Evolutionary conservation across 108 stramenopile species (phyloP).

Genomic region (Fistulifera solaris): DNA sequence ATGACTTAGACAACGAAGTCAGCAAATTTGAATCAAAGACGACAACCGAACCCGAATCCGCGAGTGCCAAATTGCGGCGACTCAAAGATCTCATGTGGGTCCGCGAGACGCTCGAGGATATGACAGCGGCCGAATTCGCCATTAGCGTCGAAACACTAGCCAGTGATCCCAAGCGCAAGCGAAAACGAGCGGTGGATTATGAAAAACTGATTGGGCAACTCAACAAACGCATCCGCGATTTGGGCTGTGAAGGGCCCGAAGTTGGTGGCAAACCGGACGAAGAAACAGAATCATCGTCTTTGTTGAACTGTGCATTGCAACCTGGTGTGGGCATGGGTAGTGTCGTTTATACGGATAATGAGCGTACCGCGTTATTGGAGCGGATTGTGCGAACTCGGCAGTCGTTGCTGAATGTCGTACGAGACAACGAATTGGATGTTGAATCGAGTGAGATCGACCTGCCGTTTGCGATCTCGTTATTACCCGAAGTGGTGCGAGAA

Average conservation of each 20-base stretch:
- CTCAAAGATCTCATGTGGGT: constrained; percentile 87
- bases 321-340: constrained; percentile 47
- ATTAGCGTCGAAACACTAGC: constrained; percentile 34
- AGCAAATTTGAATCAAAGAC: no score
- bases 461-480: constrained; percentile 13
- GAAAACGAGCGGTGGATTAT: constrained; percentile 75
- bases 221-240: constrained; percentile 53
- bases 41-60: no score
- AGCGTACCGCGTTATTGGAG: constrained; percentile 48
- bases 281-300: constrained; percentile 2
- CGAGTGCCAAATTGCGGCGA: constrained; percentile 38
- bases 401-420: constrained; percentile 14
- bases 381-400: constrained; percentile 25
- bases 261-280: background rate
- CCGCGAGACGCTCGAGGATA: constrained; percentile 71
- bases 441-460: constrained; percentile 7
- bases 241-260: constrained; percentile 37
- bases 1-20: no score
- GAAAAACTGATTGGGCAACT: constrained; percentile 68
- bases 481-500: constrained; percentile 22
- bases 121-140: constrained; percentile 85
- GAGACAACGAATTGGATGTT: constrained; percentile 12
- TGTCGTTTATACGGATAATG: constrained; percentile 50
- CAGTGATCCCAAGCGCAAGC: constrained; percentile 17
- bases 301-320: background rate